A percentile compares a stretch with the other conserved stretches of the same genome.
phyloP scores from a whole-genome alignment of 306 rosid species.

The Vigna reflexopilosa region DNA sequence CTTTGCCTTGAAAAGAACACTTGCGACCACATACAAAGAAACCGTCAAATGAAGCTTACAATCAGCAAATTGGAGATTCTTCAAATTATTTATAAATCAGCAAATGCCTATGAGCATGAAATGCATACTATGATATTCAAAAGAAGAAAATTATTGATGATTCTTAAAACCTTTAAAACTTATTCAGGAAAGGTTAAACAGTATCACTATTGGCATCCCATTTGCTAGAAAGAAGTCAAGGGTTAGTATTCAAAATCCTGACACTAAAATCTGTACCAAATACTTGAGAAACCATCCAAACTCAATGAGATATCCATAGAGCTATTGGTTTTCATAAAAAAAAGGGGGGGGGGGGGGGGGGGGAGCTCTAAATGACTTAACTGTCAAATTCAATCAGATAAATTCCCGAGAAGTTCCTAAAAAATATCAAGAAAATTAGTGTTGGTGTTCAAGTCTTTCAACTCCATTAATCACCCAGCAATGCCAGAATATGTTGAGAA shows the following conservation, averaged over 20 bases:
- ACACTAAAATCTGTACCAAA: slow-evolving; percentile 32
- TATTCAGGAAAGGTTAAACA: slow-evolving; percentile 9
- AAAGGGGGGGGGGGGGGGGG: no score
- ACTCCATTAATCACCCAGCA: slow-evolving; percentile 11
- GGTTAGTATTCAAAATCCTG: not conserved
- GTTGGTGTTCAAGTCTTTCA: slow-evolving; percentile 17
- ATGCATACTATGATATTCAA: slow-evolving; percentile 4
- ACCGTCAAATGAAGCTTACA: not conserved
- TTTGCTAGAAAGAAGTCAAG: slow-evolving; percentile 1
- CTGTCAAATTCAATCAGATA: slow-evolving; percentile 12
- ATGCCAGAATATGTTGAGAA: not conserved
- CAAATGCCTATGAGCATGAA: not conserved
- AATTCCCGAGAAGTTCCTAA: slow-evolving; percentile 26
- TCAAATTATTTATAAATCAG: slow-evolving; percentile 34
- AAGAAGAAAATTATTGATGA: slow-evolving; percentile 11
- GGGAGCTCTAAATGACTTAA: not conserved
- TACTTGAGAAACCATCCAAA: slow-evolving; percentile 25
- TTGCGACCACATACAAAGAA: slow-evolving; percentile 18
- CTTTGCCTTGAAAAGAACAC: slow-evolving; percentile 8
- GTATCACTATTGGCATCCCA: slow-evolving; percentile 18
- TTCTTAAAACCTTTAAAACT: slow-evolving; percentile 8
- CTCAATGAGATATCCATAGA: slow-evolving; percentile 28
- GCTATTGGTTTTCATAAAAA: slow-evolving; percentile 24
- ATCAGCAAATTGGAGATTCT: not conserved
- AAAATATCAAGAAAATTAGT: slow-evolving; percentile 20